Percentiles rank a stretch among this genome's conserved stretches.
Conservation (phyloP, 1,284 basidiomycete species). For the Mycosarcoma maydis region DNA sequence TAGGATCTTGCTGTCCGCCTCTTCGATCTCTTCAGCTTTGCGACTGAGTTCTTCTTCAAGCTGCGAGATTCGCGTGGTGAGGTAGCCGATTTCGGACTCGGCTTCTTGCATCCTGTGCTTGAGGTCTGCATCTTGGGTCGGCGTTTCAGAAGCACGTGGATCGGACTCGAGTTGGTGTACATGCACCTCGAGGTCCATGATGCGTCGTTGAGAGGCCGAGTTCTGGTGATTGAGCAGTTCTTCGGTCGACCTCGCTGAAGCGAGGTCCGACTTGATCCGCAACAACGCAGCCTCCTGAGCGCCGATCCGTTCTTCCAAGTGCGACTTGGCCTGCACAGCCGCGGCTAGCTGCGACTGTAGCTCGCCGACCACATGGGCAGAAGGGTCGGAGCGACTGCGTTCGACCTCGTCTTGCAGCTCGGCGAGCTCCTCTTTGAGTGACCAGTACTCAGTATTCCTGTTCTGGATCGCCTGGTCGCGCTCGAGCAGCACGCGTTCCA, state of each 20-base stretch:
- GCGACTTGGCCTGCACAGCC: neutral
- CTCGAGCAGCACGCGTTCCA: slow-evolving; percentile 15
- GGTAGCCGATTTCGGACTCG: slow-evolving; percentile 18
- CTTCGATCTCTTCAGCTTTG: slow-evolving; percentile 60
- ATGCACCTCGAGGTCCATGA: slow-evolving; percentile 14
- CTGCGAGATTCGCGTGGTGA: slow-evolving; percentile 26
- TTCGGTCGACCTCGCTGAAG: slow-evolving; percentile 20
- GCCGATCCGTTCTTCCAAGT: neutral
- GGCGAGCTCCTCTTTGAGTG: slow-evolving; percentile 53
- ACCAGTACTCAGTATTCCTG: slow-evolving; percentile 51
- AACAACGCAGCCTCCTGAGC: slow-evolving; percentile 21
- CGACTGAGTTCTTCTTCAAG: slow-evolving; percentile 51
- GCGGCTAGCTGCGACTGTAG: slow-evolving; percentile 1
- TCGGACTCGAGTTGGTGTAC: slow-evolving; percentile 14
- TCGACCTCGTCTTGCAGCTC: slow-evolving; percentile 48
- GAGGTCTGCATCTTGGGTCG: neutral
- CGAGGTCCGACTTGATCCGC: slow-evolving; percentile 16
- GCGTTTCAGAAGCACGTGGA: too few species aligned
- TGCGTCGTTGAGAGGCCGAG: slow-evolving; percentile 13
- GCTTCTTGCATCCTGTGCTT: neutral
- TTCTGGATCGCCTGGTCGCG: slow-evolving; percentile 14
- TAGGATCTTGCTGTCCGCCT: slow-evolving; percentile 57
- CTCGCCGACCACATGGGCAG: neutral
- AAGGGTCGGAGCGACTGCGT: neutral
- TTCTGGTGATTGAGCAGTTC: slow-evolving; percentile 40